These are phyloP conservation scores for Ramalina intermedia DNA, from an alignment of 495 filamentous ascomycete genomes.

Conservation along the genomic window DNA sequence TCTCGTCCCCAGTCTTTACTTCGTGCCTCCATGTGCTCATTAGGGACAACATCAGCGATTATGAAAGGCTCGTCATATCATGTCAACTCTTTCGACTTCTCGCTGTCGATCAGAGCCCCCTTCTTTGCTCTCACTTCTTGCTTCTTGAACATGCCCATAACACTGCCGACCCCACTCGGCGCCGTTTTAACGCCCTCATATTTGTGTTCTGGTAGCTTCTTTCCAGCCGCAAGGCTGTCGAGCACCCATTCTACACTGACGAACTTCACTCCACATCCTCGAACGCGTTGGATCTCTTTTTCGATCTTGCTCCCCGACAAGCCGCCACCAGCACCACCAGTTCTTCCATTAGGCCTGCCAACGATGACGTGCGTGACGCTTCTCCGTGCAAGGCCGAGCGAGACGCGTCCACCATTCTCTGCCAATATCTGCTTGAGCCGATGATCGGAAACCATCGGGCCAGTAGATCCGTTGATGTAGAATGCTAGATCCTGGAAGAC, in stretches of 20 bases:
- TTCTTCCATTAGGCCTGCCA: conserved; percentile 38
- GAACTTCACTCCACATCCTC: conserved; percentile 58
- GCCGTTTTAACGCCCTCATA: conserved; percentile 51
- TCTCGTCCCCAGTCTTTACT: no score
- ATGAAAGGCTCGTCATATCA: no score
- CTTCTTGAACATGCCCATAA: conserved; percentile 35
- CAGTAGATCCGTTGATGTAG: conserved; percentile 81
- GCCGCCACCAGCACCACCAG: conserved; percentile 55
- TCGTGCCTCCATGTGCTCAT: no score
- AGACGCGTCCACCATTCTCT: conserved; percentile 53
- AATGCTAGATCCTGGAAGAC: conserved; percentile 57
- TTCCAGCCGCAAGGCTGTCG: conserved; percentile 51
- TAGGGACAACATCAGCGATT: no score
- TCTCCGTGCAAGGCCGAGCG: conserved; percentile 51
- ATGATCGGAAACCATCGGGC: conserved; percentile 71
- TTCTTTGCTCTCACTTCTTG: not conserved
- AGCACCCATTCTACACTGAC: conserved; percentile 64
- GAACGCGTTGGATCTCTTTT: conserved; percentile 54
- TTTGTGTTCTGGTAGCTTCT: conserved; percentile 55
- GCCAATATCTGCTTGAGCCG: conserved; percentile 66
- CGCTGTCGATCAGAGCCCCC: no score
- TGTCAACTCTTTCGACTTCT: no score
- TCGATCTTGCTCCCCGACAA: conserved; percentile 70
- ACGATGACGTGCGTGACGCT: conserved; percentile 80
- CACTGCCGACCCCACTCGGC: conserved; percentile 45